These are phyloP conservation scores for Thinopyrum elongatum DNA, from an alignment of 176 grass and related monocot species.

Conservation along the genomic window DNA sequence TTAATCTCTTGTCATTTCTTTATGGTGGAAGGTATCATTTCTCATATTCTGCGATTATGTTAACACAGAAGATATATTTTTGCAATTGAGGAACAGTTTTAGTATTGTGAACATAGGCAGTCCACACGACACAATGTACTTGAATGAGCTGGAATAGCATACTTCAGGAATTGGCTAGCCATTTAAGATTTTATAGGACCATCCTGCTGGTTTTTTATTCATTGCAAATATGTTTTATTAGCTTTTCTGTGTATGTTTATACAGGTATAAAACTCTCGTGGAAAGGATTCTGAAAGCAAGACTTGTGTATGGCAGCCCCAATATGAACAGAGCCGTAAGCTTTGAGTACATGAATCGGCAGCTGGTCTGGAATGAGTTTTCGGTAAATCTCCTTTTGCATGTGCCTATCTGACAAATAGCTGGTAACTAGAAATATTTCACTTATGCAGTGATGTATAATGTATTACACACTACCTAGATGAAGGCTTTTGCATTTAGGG, in stretches of 20 bases:
- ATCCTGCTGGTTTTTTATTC: background rate
- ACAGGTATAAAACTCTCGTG: slow-evolving; percentile 90
- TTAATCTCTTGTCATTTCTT: slow-evolving; percentile 86
- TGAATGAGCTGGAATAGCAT: slow-evolving; percentile 26
- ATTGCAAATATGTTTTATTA: background rate
- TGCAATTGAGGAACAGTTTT: background rate
- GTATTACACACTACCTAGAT: background rate
- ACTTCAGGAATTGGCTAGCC: background rate
- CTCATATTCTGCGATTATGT: slow-evolving; percentile 7
- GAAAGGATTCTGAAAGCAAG: slow-evolving; percentile 94
- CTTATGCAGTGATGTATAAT: slow-evolving; percentile 12
- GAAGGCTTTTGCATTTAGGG: background rate
- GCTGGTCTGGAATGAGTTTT: slow-evolving; percentile 99
- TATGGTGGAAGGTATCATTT: slow-evolving; percentile 78
- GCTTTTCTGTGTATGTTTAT: slow-evolving; percentile 40
- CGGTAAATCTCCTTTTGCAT: slow-evolving; percentile 54
- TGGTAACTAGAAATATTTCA: background rate
- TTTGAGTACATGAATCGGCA: slow-evolving; percentile 99
- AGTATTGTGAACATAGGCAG: background rate
- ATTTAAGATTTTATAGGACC: background rate
- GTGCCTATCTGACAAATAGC: slow-evolving; percentile 14
- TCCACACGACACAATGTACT: background rate
- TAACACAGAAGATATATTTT: background rate
- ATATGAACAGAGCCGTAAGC: slow-evolving; percentile 98
- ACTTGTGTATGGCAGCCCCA: slow-evolving; percentile 90